A percentile compares a stretch with the other conserved stretches of the same genome.
Evolutionary conservation across 495 filamentous ascomycete species (phyloP).

Genomic region (Penicillium coffeae): DNA sequence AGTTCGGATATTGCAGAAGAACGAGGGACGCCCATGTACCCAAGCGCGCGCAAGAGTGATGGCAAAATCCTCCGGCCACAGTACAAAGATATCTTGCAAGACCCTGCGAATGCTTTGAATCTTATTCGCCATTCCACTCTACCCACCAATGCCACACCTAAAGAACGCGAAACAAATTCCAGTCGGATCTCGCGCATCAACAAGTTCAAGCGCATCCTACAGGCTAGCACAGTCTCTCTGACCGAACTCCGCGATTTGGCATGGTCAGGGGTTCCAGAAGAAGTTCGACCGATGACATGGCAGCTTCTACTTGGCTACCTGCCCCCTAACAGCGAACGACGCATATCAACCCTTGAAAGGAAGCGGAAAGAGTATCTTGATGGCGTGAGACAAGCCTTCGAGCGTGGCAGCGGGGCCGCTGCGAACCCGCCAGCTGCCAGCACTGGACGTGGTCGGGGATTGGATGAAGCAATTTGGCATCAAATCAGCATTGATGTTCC

Average conservation of each 20-base stretch:
- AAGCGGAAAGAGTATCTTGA: slow-evolving; percentile 97
- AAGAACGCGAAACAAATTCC: slow-evolving; percentile 82
- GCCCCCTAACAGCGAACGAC: slow-evolving; percentile 86
- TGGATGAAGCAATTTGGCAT: slow-evolving; percentile 96
- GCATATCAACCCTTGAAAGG: slow-evolving; percentile 84
- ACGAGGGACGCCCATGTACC: slow-evolving; percentile 81
- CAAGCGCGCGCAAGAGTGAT: slow-evolving; percentile 78
- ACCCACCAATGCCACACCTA: slow-evolving; percentile 69
- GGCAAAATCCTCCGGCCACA: slow-evolving; percentile 95
- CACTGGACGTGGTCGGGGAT: slow-evolving; percentile 58
- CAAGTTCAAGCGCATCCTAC: slow-evolving; percentile 94
- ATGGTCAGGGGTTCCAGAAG: slow-evolving; percentile 91
- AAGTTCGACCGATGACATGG: slow-evolving; percentile 97
- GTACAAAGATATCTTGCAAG: slow-evolving; percentile 92
- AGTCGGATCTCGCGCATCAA: slow-evolving; percentile 92
- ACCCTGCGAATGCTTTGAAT: slow-evolving; percentile 93
- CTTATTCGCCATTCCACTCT: slow-evolving; percentile 82
- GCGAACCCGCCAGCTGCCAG: slow-evolving; percentile 34
- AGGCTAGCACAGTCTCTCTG: slow-evolving; percentile 83
- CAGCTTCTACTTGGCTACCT: slow-evolving; percentile 93
- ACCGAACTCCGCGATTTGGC: slow-evolving; percentile 77
- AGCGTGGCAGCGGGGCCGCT: slow-evolving; percentile 52
- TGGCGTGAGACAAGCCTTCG: slow-evolving; percentile 92
- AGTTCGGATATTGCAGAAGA: slow-evolving; percentile 91
- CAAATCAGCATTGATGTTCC: slow-evolving; percentile 99